These are phyloP conservation scores for Phialocephala sp. DNA, from an alignment of 2,329 filamentous ascomycete species.

Conservation along the genomic window DNA sequence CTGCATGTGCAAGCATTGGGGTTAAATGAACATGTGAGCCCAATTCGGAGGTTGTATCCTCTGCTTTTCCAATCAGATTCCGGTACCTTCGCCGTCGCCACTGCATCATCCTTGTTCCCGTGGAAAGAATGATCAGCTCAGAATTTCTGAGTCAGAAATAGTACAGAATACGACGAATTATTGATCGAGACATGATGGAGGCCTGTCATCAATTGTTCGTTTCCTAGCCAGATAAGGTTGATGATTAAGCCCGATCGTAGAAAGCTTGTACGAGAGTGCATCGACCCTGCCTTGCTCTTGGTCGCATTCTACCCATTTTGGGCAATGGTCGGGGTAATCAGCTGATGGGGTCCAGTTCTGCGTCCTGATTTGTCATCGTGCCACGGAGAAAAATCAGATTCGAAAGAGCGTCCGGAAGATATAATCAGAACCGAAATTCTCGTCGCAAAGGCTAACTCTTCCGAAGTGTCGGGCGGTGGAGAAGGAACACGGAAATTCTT, in stretches of 20 bases:
- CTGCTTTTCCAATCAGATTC: conserved; percentile 3
- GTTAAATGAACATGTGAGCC: conserved; percentile 2
- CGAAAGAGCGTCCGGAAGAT: background rate
- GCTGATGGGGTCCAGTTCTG: background rate
- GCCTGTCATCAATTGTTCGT: background rate
- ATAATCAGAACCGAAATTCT: background rate
- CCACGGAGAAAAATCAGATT: background rate
- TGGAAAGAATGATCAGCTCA: background rate
- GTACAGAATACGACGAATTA: background rate
- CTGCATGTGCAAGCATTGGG: conserved; percentile 7
- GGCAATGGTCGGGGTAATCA: background rate
- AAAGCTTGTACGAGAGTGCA: background rate
- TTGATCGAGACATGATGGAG: background rate
- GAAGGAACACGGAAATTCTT: background rate
- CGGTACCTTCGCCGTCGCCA: too few species aligned
- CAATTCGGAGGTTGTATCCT: background rate
- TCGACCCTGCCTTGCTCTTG: background rate
- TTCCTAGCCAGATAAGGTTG: background rate
- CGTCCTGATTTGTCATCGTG: background rate
- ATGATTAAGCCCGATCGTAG: background rate
- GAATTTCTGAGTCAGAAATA: background rate
- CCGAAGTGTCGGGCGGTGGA: background rate
- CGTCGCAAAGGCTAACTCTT: background rate
- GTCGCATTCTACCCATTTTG: background rate
- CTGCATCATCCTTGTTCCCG: background rate